phyloP scores from a whole-genome alignment of 2,329 filamentous ascomycete genomes.

The Mycosphaerelloides madeirae region DNA sequence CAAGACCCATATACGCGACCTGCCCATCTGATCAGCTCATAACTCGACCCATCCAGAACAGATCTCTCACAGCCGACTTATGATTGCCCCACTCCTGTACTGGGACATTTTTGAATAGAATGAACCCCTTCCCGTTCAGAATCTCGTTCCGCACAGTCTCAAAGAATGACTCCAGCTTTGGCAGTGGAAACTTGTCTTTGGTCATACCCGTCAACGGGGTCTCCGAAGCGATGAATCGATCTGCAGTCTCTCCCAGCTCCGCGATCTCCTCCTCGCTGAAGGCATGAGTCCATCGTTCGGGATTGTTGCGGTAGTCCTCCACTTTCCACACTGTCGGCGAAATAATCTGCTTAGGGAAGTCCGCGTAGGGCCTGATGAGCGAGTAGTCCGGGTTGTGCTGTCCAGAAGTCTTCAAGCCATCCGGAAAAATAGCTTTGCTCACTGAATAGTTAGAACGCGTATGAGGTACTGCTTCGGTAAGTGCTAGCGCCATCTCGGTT shows the following conservation, averaged over 20 bases:
- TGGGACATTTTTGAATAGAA: slow-evolving; percentile 82
- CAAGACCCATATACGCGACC: slow-evolving; percentile 76
- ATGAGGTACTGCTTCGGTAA: slow-evolving; percentile 9
- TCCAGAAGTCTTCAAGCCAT: slow-evolving; percentile 64
- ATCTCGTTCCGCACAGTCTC: slow-evolving; percentile 57
- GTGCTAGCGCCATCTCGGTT: slow-evolving; percentile 17
- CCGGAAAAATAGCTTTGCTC: slow-evolving; percentile 54
- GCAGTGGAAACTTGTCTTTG: slow-evolving; percentile 58
- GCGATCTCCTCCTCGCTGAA: slow-evolving; percentile 63
- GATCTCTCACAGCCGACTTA: slow-evolving; percentile 62
- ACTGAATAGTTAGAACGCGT: slow-evolving; percentile 28
- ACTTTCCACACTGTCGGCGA: slow-evolving; percentile 69
- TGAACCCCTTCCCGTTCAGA: slow-evolving; percentile 83
- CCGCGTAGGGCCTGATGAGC: slow-evolving; percentile 58
- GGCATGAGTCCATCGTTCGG: slow-evolving; percentile 67
- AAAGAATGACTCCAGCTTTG: slow-evolving; percentile 52
- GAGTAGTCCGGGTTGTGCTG: slow-evolving; percentile 67
- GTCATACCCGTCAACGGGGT: slow-evolving; percentile 68
- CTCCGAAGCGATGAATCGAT: slow-evolving; percentile 61
- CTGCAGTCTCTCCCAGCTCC: slow-evolving; percentile 64
- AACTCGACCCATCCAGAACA: background rate
- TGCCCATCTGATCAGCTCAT: slow-evolving; percentile 1
- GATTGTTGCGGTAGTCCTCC: slow-evolving; percentile 58
- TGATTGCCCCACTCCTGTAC: slow-evolving; percentile 68
- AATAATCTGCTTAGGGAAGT: slow-evolving; percentile 66